These are phyloP conservation scores for Trichoderma sp. DNA, from an alignment of 2,329 filamentous ascomycete genomes.

Conservation along the genomic window DNA sequence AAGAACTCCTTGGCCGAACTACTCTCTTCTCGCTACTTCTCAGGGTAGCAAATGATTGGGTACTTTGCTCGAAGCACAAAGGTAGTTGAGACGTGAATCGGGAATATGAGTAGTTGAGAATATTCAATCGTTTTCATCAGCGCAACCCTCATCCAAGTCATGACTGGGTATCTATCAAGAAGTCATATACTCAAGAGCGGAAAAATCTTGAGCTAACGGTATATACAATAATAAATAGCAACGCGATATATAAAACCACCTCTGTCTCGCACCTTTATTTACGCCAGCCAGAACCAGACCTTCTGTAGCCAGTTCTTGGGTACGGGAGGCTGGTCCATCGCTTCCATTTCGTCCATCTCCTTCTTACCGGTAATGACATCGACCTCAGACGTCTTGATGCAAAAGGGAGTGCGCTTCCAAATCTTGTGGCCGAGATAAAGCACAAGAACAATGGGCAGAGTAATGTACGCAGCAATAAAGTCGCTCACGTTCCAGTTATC, in stretches of 20 bases:
- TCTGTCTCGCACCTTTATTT: not conserved
- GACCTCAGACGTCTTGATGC: conserved; percentile 49
- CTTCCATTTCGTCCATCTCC: conserved; percentile 62
- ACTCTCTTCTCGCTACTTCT: no score
- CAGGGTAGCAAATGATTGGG: not conserved
- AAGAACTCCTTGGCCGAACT: not conserved
- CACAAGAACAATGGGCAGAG: conserved; percentile 59
- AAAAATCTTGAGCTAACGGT: not conserved
- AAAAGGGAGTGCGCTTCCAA: conserved; percentile 46
- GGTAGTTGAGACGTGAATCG: not conserved
- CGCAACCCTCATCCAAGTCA: not conserved
- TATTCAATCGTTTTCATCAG: not conserved
- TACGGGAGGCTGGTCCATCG: conserved; percentile 49
- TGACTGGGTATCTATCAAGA: not conserved
- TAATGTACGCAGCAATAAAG: conserved; percentile 69
- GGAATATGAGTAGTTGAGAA: not conserved
- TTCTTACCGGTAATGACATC: conserved; percentile 60
- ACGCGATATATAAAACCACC: not conserved
- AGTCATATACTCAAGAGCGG: not conserved
- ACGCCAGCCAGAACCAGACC: conserved; percentile 60
- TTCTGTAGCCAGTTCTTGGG: conserved; percentile 55
- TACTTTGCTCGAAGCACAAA: not conserved
- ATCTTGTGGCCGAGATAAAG: conserved; percentile 65
- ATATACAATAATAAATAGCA: conserved; percentile 5
- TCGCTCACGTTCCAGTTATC: conserved; percentile 61